Percentiles rank a stretch among this genome's conserved stretches.
Conservation (phyloP, 2,329 filamentous ascomycete genomes). For the Neocatenulostroma microsporum region DNA sequence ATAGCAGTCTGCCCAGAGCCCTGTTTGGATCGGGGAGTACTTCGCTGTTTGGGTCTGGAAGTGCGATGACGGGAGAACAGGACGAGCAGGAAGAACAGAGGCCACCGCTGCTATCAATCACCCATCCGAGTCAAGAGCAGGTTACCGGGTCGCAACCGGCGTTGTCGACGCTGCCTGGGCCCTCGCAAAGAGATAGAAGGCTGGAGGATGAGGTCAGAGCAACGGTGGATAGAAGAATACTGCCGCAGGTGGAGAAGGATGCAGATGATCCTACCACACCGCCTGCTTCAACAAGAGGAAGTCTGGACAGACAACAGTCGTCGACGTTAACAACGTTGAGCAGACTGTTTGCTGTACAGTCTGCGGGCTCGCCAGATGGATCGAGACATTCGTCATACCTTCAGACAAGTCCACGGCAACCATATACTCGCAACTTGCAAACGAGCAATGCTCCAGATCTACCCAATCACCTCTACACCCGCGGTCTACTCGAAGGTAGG, state of each 20-base stretch:
- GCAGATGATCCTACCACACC: constrained; percentile 41
- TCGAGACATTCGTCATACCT: constrained; percentile 38
- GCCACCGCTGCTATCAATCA: constrained; percentile 6
- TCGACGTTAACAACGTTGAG: constrained; percentile 38
- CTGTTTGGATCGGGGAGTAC: constrained; percentile 13
- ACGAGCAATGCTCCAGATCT: constrained; percentile 28
- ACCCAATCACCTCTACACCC: constrained; percentile 45
- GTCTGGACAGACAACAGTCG: constrained; percentile 30
- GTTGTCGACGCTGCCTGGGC: constrained; percentile 8
- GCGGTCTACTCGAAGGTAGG: constrained; percentile 44
- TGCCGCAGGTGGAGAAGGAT: constrained; percentile 42
- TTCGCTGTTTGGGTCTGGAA: constrained; percentile 15
- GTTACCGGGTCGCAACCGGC: constrained; percentile 4
- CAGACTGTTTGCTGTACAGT: constrained; percentile 38
- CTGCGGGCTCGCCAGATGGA: constrained; percentile 26
- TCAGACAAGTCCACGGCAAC: too few species aligned
- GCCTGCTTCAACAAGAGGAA: constrained; percentile 24
- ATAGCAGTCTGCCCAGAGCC: constrained; percentile 1
- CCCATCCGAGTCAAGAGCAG: constrained; percentile 9
- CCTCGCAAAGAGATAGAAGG: constrained; percentile 5
- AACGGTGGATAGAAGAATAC: constrained; percentile 21
- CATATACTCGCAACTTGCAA: constrained; percentile 16
- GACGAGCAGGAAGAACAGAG: too few species aligned
- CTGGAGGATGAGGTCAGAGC: constrained; percentile 17
- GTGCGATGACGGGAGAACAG: constrained; percentile 2